These are phyloP conservation scores for Heliosperma pusillum DNA, from an alignment of 148 eudicot genomes.

Conservation along the genomic window DNA sequence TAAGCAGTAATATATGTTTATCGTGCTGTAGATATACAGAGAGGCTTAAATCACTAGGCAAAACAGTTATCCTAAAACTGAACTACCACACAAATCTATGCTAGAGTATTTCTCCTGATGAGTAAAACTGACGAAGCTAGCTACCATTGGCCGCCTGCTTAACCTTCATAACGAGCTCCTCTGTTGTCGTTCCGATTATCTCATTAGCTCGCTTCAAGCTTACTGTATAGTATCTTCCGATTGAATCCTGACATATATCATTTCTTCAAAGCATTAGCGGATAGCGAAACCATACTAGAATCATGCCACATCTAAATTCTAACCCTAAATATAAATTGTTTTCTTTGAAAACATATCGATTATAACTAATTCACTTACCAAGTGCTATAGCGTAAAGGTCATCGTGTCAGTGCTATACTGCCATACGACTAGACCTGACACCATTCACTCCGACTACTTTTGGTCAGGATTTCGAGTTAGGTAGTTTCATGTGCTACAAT, in stretches of 20 bases:
- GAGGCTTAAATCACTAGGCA: neutral
- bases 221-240: conserved; percentile 64
- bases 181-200: conserved; percentile 79
- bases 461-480: neutral
- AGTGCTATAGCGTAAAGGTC: neutral
- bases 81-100: neutral
- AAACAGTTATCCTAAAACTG: neutral
- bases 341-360: neutral
- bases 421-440: too few species aligned
- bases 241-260: conserved; percentile 49
- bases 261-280: neutral
- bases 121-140: neutral
- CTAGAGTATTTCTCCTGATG: neutral
- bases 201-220: conserved; percentile 80
- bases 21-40: neutral
- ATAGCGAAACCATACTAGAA: neutral
- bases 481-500: neutral
- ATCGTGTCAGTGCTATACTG: neutral
- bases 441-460: too few species aligned
- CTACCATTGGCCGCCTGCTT: conserved; percentile 30
- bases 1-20: too few species aligned
- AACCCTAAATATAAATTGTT: too few species aligned
- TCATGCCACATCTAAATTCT: neutral
- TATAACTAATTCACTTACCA: neutral
- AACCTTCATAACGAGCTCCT: conserved; percentile 69